Evolutionary conservation across 2,329 filamentous ascomycete genomes (phyloP), one percentile per base, ranked within the genome.

Genomic region (Piedraia hortae): DNA sequence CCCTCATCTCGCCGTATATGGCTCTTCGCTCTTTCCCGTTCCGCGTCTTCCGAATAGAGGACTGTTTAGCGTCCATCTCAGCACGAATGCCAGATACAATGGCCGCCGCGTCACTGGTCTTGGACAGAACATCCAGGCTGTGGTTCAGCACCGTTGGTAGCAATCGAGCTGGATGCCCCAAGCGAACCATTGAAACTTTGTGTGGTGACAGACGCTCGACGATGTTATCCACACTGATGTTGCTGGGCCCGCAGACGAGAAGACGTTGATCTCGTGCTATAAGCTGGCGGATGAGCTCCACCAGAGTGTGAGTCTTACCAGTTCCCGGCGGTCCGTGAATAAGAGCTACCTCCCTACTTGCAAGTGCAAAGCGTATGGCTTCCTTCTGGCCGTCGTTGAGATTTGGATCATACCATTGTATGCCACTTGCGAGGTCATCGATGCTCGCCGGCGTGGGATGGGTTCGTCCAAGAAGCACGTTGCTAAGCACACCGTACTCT

Each of bases 201-300:
- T 80, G 72, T 0, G 73, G 65, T 2, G 78, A 64, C 2, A 93
- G 59, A 5, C 85, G 66, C 46, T 97, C 85, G 5, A 91, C 80
- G 26, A 97, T 89, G 39, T 97, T 97, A 56, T 97, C 85, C 1
- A 97, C 85, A 1, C 77, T 85, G 34, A 97, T 80, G 42, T 97
- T 97, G 14, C 77, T 90, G 0, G 85, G 85, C 0, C 82, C 85
- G 37, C 85, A 93, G n/a, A 93, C 82, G 2, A 93, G 56, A 6
- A 93, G 54, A 2, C 78, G 63, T 24, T 68, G 57, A 15, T 65
- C 59, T 12, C 62, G 61, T 38, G 67, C 68, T 24, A 88, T 53
- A 34, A 93, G 52, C 39, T 97, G 85, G n/a, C 88, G 54, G 28
- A 97, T 89, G 7, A 97, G 55, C 44, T 97, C 85, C 27, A 97